A percentile compares a stretch with the other conserved stretches of the same genome.
Evolutionary conservation across 2,329 filamentous ascomycete species (phyloP).

Genomic region (Colletotrichum scovillei): DNA sequence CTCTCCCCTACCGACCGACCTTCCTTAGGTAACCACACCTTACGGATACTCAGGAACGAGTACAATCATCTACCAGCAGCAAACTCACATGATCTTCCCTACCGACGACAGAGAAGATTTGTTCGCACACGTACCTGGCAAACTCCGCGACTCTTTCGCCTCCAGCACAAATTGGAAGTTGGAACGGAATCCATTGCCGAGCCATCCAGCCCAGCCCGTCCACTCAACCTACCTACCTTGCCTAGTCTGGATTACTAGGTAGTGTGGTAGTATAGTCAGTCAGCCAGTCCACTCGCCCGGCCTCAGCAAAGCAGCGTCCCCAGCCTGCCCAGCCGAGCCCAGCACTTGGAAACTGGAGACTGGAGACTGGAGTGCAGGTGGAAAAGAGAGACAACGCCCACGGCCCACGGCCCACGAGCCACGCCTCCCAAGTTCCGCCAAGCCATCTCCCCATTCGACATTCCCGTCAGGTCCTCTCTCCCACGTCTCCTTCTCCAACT

Average conservation of each 20-base stretch:
- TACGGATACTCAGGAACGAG: too few species aligned
- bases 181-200: constrained; percentile 33
- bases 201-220: constrained; percentile 7
- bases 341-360: neutral
- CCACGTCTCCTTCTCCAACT: constrained; percentile 26
- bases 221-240: too few species aligned
- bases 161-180: constrained; percentile 10
- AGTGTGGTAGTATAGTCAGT: too few species aligned
- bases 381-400: neutral
- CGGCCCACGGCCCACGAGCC: constrained; percentile 15
- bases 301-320: neutral
- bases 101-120: too few species aligned
- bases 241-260: too few species aligned
- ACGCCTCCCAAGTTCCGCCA: constrained; percentile 5
- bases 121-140: neutral
- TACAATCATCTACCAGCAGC: too few species aligned
- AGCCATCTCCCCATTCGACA: constrained; percentile 16
- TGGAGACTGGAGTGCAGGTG: neutral
- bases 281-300: too few species aligned
- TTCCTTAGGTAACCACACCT: too few species aligned
- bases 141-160: neutral
- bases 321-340: neutral
- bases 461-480: neutral
- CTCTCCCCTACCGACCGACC: neutral
- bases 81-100: too few species aligned